These are phyloP conservation scores for Termitomyces eurrhizus DNA, from an alignment of 768 basidiomycete species.

Conservation along the genomic window DNA sequence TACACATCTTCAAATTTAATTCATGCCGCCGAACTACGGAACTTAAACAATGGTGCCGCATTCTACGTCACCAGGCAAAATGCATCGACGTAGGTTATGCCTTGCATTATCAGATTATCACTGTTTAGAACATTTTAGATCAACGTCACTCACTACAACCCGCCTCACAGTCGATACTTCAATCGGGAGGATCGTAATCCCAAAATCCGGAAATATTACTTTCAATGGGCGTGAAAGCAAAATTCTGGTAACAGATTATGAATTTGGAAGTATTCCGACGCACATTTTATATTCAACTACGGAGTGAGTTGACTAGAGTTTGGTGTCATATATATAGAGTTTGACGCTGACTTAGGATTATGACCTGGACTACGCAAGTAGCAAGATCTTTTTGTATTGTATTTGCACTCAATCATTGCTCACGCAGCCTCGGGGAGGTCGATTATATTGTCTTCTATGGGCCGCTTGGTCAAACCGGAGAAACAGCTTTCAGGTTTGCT, in stretches of 20 bases:
- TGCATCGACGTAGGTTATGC: slow-evolving; percentile 31
- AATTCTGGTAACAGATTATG: slow-evolving; percentile 45
- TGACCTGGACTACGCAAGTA: slow-evolving; percentile 52
- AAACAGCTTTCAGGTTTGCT: slow-evolving; percentile 37
- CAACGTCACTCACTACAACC: slow-evolving; percentile 40
- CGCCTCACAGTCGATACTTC: slow-evolving; percentile 42
- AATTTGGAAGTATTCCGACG: slow-evolving; percentile 32
- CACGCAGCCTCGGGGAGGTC: slow-evolving; percentile 29
- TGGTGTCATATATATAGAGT: background rate
- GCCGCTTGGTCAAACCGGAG: slow-evolving; percentile 35
- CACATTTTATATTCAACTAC: slow-evolving; percentile 43
- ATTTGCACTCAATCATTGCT: background rate
- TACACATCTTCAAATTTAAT: slow-evolving; percentile 41
- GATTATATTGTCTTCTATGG: slow-evolving; percentile 40
- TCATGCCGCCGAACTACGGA: slow-evolving; percentile 44
- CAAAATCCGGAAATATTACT: slow-evolving; percentile 33
- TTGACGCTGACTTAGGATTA: slow-evolving; percentile 29
- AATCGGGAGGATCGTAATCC: slow-evolving; percentile 33
- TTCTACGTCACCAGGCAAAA: slow-evolving; percentile 51
- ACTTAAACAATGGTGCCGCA: slow-evolving; percentile 36
- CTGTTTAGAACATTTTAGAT: slow-evolving; percentile 23
- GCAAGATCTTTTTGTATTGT: background rate
- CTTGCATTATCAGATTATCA: background rate
- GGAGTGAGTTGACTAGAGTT: slow-evolving; percentile 28
- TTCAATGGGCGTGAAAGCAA: slow-evolving; percentile 47